Percentiles rank a stretch among this genome's conserved stretches.
Conservation (phyloP, 2,329 filamentous ascomycete genomes). For the Xylaria hypoxylon region DNA sequence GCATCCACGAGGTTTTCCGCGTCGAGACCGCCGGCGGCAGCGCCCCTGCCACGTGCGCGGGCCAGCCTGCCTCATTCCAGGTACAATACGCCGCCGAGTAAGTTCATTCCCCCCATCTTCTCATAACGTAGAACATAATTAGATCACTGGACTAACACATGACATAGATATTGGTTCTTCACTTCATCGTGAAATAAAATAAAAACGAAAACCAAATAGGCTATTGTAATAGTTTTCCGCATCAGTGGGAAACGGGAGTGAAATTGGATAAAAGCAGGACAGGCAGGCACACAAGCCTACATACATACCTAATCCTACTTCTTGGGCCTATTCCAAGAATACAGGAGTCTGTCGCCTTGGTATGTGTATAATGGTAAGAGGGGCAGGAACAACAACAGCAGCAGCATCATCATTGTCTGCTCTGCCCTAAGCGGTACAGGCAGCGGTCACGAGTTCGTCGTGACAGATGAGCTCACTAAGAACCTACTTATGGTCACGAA, state of each 20-base stretch:
- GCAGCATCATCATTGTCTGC: background rate
- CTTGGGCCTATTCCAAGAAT: too few species aligned
- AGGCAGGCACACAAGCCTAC: background rate
- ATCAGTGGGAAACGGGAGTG: background rate
- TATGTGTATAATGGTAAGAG: background rate
- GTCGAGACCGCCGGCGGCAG: constrained; percentile 85
- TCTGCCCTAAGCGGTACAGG: background rate
- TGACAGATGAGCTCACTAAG: background rate
- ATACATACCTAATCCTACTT: background rate
- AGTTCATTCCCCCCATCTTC: constrained; percentile 56
- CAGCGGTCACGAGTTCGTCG: too few species aligned
- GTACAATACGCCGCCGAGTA: constrained; percentile 88
- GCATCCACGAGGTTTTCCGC: constrained; percentile 82
- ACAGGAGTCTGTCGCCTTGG: background rate
- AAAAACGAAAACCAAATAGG: background rate
- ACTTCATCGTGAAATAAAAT: constrained; percentile 21
- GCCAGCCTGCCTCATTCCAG: constrained; percentile 71
- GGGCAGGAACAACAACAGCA: background rate
- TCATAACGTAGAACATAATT: background rate
- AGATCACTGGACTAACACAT: background rate
- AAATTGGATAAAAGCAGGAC: background rate
- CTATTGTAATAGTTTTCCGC: background rate
- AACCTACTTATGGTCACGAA: constrained; percentile 2
- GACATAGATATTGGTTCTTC: constrained; percentile 50
- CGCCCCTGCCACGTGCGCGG: constrained; percentile 78